Percentiles rank a stretch among this genome's conserved stretches.
These are phyloP conservation scores for Pleurotus pulmonarius DNA, from an alignment of 768 basidiomycete genomes.

Conservation along the genomic window DNA sequence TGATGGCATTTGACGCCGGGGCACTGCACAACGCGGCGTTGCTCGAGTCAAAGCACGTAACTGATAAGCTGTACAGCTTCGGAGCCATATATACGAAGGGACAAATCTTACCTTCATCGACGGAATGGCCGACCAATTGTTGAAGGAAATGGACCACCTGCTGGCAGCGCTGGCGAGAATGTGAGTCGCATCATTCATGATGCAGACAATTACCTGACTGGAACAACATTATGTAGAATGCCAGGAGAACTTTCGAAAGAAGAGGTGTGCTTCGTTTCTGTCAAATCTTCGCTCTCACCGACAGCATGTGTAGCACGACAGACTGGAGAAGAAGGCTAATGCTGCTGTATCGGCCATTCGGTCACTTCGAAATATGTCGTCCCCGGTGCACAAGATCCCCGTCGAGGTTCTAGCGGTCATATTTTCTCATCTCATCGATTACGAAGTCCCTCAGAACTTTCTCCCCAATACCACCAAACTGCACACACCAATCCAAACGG, in stretches of 20 bases:
- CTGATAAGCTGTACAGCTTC: no score
- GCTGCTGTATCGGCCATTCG: constrained; percentile 2
- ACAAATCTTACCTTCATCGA: not conserved
- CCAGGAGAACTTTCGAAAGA: not conserved
- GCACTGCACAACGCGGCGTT: no score
- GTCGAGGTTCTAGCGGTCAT: constrained; percentile 2
- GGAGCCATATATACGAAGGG: no score
- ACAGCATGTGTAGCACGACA: not conserved
- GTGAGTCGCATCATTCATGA: not conserved
- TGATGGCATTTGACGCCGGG: no score
- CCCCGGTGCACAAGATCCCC: constrained; percentile 1
- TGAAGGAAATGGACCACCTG: not conserved
- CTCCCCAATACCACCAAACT: not conserved
- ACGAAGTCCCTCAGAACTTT: not conserved
- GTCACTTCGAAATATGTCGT: constrained; percentile 6
- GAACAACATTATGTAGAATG: not conserved
- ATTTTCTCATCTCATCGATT: not conserved
- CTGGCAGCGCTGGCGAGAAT: not conserved
- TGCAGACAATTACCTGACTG: not conserved
- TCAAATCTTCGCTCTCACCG: not conserved
- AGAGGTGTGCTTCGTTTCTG: not conserved
- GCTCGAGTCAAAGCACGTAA: no score
- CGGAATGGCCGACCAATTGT: not conserved
- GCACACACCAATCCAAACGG: not conserved
- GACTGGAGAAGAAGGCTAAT: constrained; percentile 1